phyloP scores from a whole-genome alignment of 1,284 basidiomycete species.

The Ceratobasidium sp. region DNA sequence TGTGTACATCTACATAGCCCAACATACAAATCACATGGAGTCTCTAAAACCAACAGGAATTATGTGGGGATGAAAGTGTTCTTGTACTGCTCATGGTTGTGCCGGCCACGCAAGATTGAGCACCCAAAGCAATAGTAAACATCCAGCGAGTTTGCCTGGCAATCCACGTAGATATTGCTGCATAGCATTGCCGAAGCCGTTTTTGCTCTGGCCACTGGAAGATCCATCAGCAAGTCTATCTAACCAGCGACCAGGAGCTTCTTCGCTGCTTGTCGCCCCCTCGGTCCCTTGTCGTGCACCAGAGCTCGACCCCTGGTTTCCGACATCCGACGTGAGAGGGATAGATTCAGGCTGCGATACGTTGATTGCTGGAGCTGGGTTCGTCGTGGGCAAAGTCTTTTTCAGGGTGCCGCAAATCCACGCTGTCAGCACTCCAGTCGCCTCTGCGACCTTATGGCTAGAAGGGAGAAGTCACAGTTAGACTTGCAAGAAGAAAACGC shows the following conservation, averaged over 20 bases:
- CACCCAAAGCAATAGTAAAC: slow-evolving; percentile 37
- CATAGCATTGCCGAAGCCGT: slow-evolving; percentile 8
- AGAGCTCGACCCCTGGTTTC: slow-evolving; percentile 14
- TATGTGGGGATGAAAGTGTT: no score
- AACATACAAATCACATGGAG: slow-evolving; percentile 4
- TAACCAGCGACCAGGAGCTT: slow-evolving; percentile 26
- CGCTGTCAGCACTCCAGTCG: slow-evolving; percentile 74
- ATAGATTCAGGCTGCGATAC: slow-evolving; percentile 34
- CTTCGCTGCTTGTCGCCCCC: background rate
- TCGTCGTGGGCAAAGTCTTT: slow-evolving; percentile 44
- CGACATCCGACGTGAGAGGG: slow-evolving; percentile 37
- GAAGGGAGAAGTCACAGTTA: background rate
- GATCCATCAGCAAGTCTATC: slow-evolving; percentile 29
- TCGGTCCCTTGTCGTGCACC: background rate
- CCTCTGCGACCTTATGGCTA: slow-evolving; percentile 70
- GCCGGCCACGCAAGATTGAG: slow-evolving; percentile 37
- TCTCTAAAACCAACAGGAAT: slow-evolving; percentile 1
- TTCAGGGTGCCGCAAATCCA: slow-evolving; percentile 65
- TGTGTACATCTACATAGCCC: slow-evolving; percentile 27
- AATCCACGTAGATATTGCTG: slow-evolving; percentile 28
- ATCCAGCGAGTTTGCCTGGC: slow-evolving; percentile 29
- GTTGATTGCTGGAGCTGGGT: slow-evolving; percentile 24
- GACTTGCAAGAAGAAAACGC: background rate
- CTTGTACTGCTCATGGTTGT: slow-evolving; percentile 3
- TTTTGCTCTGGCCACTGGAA: slow-evolving; percentile 3